Base-by-base conservation (phyloP, 805 yeast species). In the Nakazawaea anatomiae region DNA sequence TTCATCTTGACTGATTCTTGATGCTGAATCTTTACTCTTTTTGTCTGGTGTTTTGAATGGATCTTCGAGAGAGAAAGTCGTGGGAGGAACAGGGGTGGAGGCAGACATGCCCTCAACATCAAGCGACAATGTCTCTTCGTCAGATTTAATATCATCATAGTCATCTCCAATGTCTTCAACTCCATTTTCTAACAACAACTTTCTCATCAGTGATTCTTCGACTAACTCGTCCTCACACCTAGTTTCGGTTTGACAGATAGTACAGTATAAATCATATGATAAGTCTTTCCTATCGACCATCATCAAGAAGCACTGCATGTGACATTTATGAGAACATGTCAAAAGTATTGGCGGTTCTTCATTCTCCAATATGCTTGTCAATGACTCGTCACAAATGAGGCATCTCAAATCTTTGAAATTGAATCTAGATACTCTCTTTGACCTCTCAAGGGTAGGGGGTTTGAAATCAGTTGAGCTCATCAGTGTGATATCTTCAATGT, bases 311-410 rank as follows among this genome's bases (percentile, higher is more conserved):
- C 56, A 54, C 8, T 54, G 47, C 11, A 40, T 36, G 36, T 54
- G 56, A 29, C 49, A 44, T 27, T 38, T 36, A 35, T 54, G 54
- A 1, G 36, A 47, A 45, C 57, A 54, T 11, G 52, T 39, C 18
- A 54, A 44, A 2, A 32, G 40, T 9, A 54, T 27, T 2, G 51
- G 51, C 5, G 52, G 50, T 4, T 42, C 49, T 45, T 54, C 57
- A 30, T 50, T 52, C 34, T 35, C 27, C 28, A 54, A 50, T 6
- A 31, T 12, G 11, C 36, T 32, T 4, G 14, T 18, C 42, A 54
- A 44, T 7, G 42, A 36, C 32, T 52, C 57, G 9, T 45, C 52
- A 39, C 57, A 54, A 11, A 54, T 28, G 5, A 44, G 18, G 35
- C 57, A 54, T 12, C n/a, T 28, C 29, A 32, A 14, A 18, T 42